Percentiles rank a stretch among this genome's conserved stretches.
These are phyloP conservation scores for Lycium ferocissimum DNA, from an alignment of 257 asterid genomes.

Conservation along the genomic window DNA sequence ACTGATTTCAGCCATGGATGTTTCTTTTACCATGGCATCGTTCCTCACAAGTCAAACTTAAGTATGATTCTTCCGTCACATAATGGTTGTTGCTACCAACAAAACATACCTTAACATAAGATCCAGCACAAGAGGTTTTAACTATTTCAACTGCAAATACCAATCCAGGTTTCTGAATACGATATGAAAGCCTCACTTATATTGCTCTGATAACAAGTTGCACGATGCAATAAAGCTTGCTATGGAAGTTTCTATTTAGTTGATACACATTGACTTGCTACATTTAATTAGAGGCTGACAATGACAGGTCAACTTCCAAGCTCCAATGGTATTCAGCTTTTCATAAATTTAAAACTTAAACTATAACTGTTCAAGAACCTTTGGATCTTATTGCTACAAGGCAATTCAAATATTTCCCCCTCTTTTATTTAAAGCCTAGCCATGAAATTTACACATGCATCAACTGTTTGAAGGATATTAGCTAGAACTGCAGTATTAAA, in stretches of 20 bases:
- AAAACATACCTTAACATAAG: background rate
- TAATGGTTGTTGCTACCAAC: background rate
- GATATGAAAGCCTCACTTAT: background rate
- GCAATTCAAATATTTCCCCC: background rate
- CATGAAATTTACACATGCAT: background rate
- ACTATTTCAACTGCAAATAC: slow-evolving; percentile 13
- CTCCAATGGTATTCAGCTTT: background rate
- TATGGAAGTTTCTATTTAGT: background rate
- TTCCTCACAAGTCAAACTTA: slow-evolving; percentile 4
- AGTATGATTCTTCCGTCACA: background rate
- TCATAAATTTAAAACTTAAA: background rate
- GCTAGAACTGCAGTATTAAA: background rate
- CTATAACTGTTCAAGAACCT: background rate
- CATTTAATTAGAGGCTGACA: slow-evolving; percentile 19
- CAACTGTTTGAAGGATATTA: background rate
- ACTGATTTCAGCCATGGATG: background rate
- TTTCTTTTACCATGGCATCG: background rate
- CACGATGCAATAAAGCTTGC: background rate
- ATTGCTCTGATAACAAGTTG: background rate
- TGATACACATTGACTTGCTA: slow-evolving; percentile 8
- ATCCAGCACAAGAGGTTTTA: background rate
- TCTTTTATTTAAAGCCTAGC: background rate
- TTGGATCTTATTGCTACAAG: background rate
- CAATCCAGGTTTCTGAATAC: slow-evolving; percentile 18
- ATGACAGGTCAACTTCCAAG: background rate